Conservation (phyloP, 768 basidiomycete species). For the Macrolepiota fuliginosa region DNA sequence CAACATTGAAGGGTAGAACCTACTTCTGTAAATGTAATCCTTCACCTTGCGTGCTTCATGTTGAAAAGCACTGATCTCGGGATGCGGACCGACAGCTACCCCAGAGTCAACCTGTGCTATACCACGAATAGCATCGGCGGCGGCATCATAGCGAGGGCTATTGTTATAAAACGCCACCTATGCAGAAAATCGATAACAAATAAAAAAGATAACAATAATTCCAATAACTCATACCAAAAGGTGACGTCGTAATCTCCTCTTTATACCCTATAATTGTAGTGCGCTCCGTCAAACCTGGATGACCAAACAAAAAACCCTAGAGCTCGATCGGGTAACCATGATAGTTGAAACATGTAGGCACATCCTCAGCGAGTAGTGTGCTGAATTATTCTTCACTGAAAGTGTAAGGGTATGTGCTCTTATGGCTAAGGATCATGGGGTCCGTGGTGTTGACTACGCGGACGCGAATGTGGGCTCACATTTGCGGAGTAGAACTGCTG, state of each 20-base stretch:
- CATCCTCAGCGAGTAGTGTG: constrained; percentile 69
- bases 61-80: constrained; percentile 51
- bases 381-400: constrained; percentile 60
- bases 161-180: constrained; percentile 76
- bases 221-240: constrained; percentile 58
- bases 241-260: constrained; percentile 78
- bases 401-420: constrained; percentile 76
- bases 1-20: no score
- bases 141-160: constrained; percentile 67
- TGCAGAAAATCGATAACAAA: not conserved
- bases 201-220: not conserved
- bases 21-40: constrained; percentile 58
- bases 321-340: constrained; percentile 80
- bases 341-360: constrained; percentile 76
- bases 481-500: constrained; percentile 74
- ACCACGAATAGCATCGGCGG: constrained; percentile 55
- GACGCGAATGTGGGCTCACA: constrained; percentile 71
- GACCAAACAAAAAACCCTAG: constrained; percentile 60
- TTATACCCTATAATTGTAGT: constrained; percentile 61
- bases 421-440: constrained; percentile 73
- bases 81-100: constrained; percentile 58
- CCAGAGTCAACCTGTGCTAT: constrained; percentile 49
- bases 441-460: constrained; percentile 90
- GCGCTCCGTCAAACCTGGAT: constrained; percentile 41
- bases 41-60: constrained; percentile 61